Evolutionary conservation across 768 basidiomycete species (phyloP), one percentile per base, ranked within the genome.

Genomic region (Rubroboletus satanas): DNA sequence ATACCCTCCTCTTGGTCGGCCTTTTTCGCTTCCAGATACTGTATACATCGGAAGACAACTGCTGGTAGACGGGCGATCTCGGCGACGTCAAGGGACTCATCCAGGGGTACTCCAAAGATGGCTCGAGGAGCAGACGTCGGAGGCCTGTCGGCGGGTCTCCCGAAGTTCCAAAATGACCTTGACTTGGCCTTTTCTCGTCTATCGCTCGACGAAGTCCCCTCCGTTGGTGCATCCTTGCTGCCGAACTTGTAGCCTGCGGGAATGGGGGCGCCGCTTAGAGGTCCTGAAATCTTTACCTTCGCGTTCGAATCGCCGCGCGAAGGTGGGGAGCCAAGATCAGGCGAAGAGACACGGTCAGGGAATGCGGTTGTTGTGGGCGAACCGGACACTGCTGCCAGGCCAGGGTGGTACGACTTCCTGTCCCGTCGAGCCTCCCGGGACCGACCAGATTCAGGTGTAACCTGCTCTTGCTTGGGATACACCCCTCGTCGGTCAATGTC

Each of bases 1-100:
- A 99, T 96, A 33, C 97, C 97, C 72, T 99, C 97, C 66, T 99
- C 97, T 61, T 90, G 85, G 57, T 98, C 92, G 21, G 97, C 96
- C 69, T 90, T 82, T 76, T 95, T 95, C 18, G 84, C 82, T 75
- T 98, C 93, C 52, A 99, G 77, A 73, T 96, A 99, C 66, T 97
- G 87, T 61, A 99, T 95, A 61, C 88, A 90, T 51, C 97, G 84
- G 77, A 95, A 99, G 33, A 97, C 87, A 62, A 98, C 88, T 7
- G 96, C 92, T 4, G 97, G 97, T 21, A 99, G 77, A 62, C 88
- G 87, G 49, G 88, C 94, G 52, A 98, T 91, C 66, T 91, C 83
- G 17, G 91, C 88, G 26, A 98, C 83, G 1, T 91, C 87, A 32
- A 99, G 79, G 1, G 93, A 87, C 54, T 98, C 94, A 54, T 90